A percentile compares a stretch with the other conserved stretches of the same genome.
Conservation (phyloP, 2,329 filamentous ascomycete species). For the Fusarium humuli region DNA sequence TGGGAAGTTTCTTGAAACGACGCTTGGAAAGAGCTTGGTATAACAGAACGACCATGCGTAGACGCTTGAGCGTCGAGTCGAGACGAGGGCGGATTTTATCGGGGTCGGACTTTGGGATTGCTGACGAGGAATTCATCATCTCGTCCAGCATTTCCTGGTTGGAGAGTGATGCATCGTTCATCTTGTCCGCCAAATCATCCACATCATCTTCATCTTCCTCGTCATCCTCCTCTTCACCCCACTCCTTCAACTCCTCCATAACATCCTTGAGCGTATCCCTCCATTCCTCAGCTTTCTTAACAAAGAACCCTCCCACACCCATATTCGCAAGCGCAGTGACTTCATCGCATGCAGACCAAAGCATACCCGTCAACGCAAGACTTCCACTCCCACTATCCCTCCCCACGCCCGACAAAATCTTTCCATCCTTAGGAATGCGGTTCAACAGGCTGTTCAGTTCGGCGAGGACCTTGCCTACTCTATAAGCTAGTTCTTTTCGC, state of each 20-base stretch:
- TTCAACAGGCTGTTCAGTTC: slow-evolving; percentile 72
- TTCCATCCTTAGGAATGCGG: slow-evolving; percentile 70
- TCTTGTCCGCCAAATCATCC: slow-evolving; percentile 54
- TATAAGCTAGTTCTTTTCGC: slow-evolving; percentile 70
- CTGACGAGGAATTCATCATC: slow-evolving; percentile 71
- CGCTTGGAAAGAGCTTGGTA: slow-evolving; percentile 78
- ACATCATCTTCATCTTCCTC: slow-evolving; percentile 63
- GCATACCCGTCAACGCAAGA: slow-evolving; percentile 75
- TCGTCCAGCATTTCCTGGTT: slow-evolving; percentile 73
- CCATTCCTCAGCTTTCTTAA: slow-evolving; percentile 78
- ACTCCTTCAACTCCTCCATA: slow-evolving; percentile 86
- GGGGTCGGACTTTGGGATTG: slow-evolving; percentile 73
- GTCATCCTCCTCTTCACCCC: slow-evolving; percentile 79
- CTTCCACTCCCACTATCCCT: slow-evolving; percentile 61
- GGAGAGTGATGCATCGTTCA: slow-evolving; percentile 49
- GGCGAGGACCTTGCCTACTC: slow-evolving; percentile 69
- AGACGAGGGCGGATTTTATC: slow-evolving; percentile 73
- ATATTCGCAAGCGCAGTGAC: slow-evolving; percentile 71
- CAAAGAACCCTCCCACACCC: slow-evolving; percentile 77
- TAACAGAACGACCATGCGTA: slow-evolving; percentile 75
- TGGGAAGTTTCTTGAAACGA: slow-evolving; percentile 70
- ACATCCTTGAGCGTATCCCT: slow-evolving; percentile 83
- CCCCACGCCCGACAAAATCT: slow-evolving; percentile 54
- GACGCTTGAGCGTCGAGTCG: slow-evolving; percentile 70
- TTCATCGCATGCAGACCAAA: slow-evolving; percentile 87